Conservation (phyloP, 2,329 filamentous ascomycete genomes). For the Escovopsis sp. region DNA sequence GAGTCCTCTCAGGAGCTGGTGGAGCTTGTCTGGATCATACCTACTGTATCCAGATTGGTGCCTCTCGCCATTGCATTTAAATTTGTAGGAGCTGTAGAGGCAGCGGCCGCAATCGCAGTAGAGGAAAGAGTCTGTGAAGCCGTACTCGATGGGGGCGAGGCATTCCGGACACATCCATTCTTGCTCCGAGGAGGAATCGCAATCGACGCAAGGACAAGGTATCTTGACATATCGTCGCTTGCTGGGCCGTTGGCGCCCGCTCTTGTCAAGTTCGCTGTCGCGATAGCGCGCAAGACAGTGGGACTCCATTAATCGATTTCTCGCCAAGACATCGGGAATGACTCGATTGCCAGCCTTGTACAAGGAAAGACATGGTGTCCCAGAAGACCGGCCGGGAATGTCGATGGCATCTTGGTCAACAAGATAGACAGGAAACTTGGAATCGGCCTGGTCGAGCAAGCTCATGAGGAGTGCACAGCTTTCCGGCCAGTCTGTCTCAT, state of each 20-base stretch:
- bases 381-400: not conserved
- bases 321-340: not conserved
- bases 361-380: not conserved
- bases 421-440: slow-evolving; percentile 5
- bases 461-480: slow-evolving; percentile 1
- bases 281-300: slow-evolving; percentile 4
- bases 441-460: not conserved
- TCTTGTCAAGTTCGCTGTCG: not conserved
- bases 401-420: slow-evolving; percentile 7
- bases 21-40: not conserved
- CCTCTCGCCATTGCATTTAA: slow-evolving; percentile 15
- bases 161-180: slow-evolving; percentile 7
- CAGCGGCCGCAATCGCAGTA: slow-evolving; percentile 24
- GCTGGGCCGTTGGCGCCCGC: not conserved
- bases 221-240: slow-evolving; percentile 17
- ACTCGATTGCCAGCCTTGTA: not conserved
- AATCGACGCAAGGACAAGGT: slow-evolving; percentile 16
- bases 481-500: slow-evolving; percentile 1
- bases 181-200: slow-evolving; percentile 2
- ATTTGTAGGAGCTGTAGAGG: slow-evolving; percentile 13
- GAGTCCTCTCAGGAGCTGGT: not conserved
- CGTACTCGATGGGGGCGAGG: slow-evolving; percentile 3
- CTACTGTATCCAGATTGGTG: slow-evolving; percentile 12
- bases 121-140: slow-evolving; percentile 9
- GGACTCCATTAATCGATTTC: not conserved